Evolutionary conservation across 352 stramenopile genomes (phyloP), one percentile per base, ranked within the genome.

Genomic region (Globisporangium abappressorium): DNA sequence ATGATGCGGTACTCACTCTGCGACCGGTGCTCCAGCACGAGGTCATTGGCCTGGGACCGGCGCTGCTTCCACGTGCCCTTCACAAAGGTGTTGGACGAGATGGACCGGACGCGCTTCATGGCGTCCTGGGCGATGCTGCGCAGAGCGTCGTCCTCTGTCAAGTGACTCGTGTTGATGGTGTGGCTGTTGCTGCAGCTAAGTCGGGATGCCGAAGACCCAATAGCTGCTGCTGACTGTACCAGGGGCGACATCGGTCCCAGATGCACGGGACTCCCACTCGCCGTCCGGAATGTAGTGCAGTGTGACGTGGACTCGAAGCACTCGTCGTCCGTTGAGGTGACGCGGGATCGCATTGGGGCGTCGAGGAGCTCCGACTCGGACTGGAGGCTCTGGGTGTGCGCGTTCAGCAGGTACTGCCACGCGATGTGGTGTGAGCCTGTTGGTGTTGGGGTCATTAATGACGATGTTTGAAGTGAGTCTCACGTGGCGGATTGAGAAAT

Each of bases 1-100:
- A 70, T 60, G 62, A 75, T 63, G 15, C 54, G 51, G 55, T 73
- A 75, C 62, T 73, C 64, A 34, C 49, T 55, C 26, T 34, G 6
- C 11, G 66, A 69, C 4, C 62, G 62, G 22, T 63, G 47, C 49
- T 75, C 70, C 18, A 70, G 57, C n/a, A 65, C 41, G 15, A 69
- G 28, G 20, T 71, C 57, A 22, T 59, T 70, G 9, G 59, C 58
- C 14, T 53, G 28, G 22, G 33, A 60, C 2, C 54, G 15, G n/a
- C 57, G 61, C 57, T 71, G 64, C 18, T 66, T 60, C 56, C 61
- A 69, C 38, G 56, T 73, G 53, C 66, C 60, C 7, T 61, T 66
- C 8, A 70, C 65, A 36, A 66, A 70, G 7, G 57, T 41, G 11
- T 70, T 70, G 7, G 57, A 34, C 20, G 57, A 54, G 58, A 65